These are phyloP conservation scores for Ascochyta fabae DNA, from an alignment of 2,329 filamentous ascomycete genomes.

Conservation along the genomic window DNA sequence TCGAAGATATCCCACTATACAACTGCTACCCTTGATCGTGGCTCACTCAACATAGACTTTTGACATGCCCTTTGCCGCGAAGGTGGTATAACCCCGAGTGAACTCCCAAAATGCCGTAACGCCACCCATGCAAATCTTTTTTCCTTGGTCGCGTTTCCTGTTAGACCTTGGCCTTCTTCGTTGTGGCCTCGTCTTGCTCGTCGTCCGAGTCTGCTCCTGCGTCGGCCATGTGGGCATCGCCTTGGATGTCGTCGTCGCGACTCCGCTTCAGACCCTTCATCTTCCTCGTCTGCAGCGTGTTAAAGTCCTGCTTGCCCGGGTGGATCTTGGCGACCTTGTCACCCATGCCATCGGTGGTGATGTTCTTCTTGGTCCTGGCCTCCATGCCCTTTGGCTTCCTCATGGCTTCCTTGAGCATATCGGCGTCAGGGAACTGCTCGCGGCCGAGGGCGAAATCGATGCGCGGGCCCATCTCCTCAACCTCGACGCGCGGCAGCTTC, in stretches of 20 bases:
- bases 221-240: slow-evolving; percentile 20
- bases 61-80: slow-evolving; percentile 17
- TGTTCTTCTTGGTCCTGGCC: slow-evolving; percentile 93
- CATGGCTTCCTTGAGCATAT: slow-evolving; percentile 86
- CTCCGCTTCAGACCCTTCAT: slow-evolving; percentile 98
- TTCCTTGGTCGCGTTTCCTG: neutral
- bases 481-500: slow-evolving; percentile 85
- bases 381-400: slow-evolving; percentile 78
- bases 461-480: slow-evolving; percentile 93
- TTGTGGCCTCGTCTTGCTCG: slow-evolving; percentile 28
- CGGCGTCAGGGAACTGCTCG: slow-evolving; percentile 76
- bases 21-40: slow-evolving; percentile 1
- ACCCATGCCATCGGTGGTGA: slow-evolving; percentile 87
- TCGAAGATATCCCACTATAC: slow-evolving; percentile 11
- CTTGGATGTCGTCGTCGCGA: slow-evolving; percentile 51
- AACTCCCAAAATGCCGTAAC: slow-evolving; percentile 35
- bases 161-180: slow-evolving; percentile 38
- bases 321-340: slow-evolving; percentile 97
- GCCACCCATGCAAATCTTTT: slow-evolving; percentile 36
- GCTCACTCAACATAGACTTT: slow-evolving; percentile 9
- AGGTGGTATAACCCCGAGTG: slow-evolving; percentile 34
- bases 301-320: slow-evolving; percentile 86
- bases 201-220: slow-evolving; percentile 7
- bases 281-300: slow-evolving; percentile 90
- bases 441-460: slow-evolving; percentile 91